Evolutionary conservation across 2,329 filamentous ascomycete genomes (phyloP), one percentile per base, ranked within the genome.

Genomic region (Penicillium sp.): DNA sequence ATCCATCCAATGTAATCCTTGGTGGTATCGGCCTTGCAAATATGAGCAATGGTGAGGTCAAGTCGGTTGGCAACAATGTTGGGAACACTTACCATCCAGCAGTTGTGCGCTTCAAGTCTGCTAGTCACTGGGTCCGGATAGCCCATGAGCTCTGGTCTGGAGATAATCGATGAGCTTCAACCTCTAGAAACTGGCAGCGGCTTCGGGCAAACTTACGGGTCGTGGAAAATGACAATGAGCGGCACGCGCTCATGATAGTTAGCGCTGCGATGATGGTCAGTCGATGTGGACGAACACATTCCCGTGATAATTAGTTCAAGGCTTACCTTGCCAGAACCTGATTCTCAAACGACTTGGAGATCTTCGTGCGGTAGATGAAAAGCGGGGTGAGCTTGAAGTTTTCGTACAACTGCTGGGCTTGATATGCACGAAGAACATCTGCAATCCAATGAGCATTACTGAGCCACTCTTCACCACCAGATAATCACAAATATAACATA

Each of bases 1-100:
- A 92, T 92, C 92, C 93, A 97, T 62, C 90, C 88, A 65, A 97
- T 87, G 75, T 97, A 97, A 30, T 88, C 86, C 72, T 88, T 88
- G 51, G 93, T 85, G 53, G 88, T 86, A 83, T 98, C 93, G 80
- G 91, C 88, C 93, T 97, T 79, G 47, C 22, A 42, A 30, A 47
- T 53, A 64, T 80, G 66, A 75, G 76, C 61, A 65, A 59, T 30
- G 28, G 50, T 53, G 24, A 10, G n/a, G n/a, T 19, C 57, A 24
- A 38, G 5, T 45, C 38, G 28, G 37, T 47, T 15, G 65, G 53
- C 15, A 19, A n/a, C 38, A 33, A 62, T 67, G 53, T 65, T 65
- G 66, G 61, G 54, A 35, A 55, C 49, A 83, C 91, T 79, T 84
- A 96, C 93, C 71, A 97, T 83, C 87, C 91, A 97, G 6, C 90